phyloP scores from a whole-genome alignment of 2,329 filamentous ascomycete genomes.

The Aureobasidium sp. region DNA sequence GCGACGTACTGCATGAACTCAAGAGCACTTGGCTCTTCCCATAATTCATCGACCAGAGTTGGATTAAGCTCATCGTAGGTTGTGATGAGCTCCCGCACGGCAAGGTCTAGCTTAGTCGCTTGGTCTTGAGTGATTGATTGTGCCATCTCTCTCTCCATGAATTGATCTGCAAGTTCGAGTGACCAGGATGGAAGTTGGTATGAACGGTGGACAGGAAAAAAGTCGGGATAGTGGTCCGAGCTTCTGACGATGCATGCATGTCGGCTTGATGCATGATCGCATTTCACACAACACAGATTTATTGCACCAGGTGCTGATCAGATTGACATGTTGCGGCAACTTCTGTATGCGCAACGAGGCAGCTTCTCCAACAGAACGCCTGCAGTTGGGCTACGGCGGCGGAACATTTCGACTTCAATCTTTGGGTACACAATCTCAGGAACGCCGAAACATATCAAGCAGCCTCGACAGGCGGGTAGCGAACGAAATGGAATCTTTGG shows the following conservation, averaged over 20 bases:
- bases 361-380: not conserved
- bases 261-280: slow-evolving; percentile 7
- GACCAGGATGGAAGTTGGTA: not conserved
- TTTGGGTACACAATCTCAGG: slow-evolving; percentile 4
- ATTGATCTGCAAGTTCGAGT: too few relatives aligned
- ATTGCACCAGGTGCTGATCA: not conserved
- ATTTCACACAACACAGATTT: not conserved
- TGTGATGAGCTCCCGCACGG: slow-evolving; percentile 45
- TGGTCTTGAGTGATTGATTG: not conserved
- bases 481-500: not conserved
- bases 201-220: not conserved
- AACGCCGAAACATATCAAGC: not conserved
- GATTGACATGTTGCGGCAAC: slow-evolving; percentile 6
- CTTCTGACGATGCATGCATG: slow-evolving; percentile 2
- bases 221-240: slow-evolving; percentile 1
- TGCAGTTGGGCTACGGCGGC: not conserved
- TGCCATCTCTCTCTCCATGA: not conserved
- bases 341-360: not conserved
- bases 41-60: slow-evolving; percentile 52
- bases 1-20: slow-evolving; percentile 75
- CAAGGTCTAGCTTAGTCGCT: not conserved
- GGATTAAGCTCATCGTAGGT: slow-evolving; percentile 70
- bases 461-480: not conserved
- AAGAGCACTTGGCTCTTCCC: slow-evolving; percentile 61
- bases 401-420: slow-evolving; percentile 1